A percentile compares a stretch with the other conserved stretches of the same genome.
phyloP scores from a whole-genome alignment of 768 basidiomycete species.

The Kwoniella shandongensis region DNA sequence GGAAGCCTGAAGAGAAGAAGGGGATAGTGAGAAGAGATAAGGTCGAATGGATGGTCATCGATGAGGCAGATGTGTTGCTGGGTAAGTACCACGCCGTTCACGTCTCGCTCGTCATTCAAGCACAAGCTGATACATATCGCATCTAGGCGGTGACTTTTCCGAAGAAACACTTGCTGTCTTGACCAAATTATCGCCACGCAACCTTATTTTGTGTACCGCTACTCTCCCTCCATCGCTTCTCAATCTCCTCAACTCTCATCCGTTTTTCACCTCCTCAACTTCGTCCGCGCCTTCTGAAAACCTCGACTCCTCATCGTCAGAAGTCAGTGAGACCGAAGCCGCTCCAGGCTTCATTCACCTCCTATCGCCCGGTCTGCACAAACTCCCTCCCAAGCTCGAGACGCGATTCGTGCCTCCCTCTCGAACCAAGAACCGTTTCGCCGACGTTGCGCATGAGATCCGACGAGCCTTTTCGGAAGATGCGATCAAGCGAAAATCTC shows the following conservation, averaged over 20 bases:
- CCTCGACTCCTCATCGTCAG: no score
- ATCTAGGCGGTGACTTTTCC: slow-evolving; percentile 75
- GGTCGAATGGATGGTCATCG: slow-evolving; percentile 85
- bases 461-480: slow-evolving; percentile 68
- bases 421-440: slow-evolving; percentile 70
- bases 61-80: slow-evolving; percentile 87
- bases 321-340: neutral
- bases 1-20: slow-evolving; percentile 30
- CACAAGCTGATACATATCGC: neutral
- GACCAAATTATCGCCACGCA: slow-evolving; percentile 65
- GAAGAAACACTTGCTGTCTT: slow-evolving; percentile 70
- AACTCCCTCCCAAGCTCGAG: slow-evolving; percentile 67
- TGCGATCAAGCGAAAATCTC: slow-evolving; percentile 26
- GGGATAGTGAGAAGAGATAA: slow-evolving; percentile 63
- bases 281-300: neutral
- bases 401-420: slow-evolving; percentile 74
- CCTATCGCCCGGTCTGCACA: slow-evolving; percentile 76
- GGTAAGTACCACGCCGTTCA: slow-evolving; percentile 58
- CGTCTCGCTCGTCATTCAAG: neutral
- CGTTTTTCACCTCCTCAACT: slow-evolving; percentile 22
- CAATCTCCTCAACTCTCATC: slow-evolving; percentile 58
- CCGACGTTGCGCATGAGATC: slow-evolving; percentile 74
- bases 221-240: slow-evolving; percentile 72
- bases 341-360: slow-evolving; percentile 55
- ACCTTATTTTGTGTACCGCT: slow-evolving; percentile 76